Conservation (phyloP, 257 asterid species). For the Solanum chilense region DNA sequence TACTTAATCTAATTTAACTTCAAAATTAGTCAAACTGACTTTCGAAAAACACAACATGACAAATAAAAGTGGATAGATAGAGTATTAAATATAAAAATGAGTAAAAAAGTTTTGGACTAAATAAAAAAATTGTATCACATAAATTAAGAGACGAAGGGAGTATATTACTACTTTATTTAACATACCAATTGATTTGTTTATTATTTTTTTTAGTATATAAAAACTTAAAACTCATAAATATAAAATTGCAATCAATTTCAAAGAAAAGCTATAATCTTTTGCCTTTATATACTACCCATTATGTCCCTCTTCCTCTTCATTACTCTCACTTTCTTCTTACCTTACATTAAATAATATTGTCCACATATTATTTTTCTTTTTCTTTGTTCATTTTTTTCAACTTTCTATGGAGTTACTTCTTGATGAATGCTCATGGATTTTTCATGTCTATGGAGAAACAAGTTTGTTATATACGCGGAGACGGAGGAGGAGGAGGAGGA, state of each 20-base stretch:
- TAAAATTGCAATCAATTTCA: neutral
- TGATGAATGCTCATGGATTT: neutral
- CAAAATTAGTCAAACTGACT: fast-evolving
- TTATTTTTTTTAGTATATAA: neutral
- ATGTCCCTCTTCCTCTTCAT: constrained; percentile 11
- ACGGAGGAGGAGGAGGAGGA: constrained; percentile 9
- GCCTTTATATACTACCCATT: constrained; percentile 42
- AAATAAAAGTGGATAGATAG: too few relatives aligned
- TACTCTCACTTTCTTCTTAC: neutral
- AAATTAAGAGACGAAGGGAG: neutral
- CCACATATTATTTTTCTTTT: neutral
- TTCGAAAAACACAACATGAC: too few relatives aligned
- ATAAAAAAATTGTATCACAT: neutral
- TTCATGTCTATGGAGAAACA: neutral
- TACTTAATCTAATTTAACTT: too few relatives aligned
- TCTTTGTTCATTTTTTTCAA: neutral
- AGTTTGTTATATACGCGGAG: neutral
- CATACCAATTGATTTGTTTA: neutral
- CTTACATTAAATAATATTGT: neutral
- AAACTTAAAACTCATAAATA: neutral
- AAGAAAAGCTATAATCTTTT: constrained; percentile 16
- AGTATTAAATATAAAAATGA: too few relatives aligned
- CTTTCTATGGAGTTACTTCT: neutral
- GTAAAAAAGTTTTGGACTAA: too few relatives aligned
- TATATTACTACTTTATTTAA: neutral